phyloP scores from a whole-genome alignment of 768 basidiomycete genomes.

The Thelephora ganbajun region DNA sequence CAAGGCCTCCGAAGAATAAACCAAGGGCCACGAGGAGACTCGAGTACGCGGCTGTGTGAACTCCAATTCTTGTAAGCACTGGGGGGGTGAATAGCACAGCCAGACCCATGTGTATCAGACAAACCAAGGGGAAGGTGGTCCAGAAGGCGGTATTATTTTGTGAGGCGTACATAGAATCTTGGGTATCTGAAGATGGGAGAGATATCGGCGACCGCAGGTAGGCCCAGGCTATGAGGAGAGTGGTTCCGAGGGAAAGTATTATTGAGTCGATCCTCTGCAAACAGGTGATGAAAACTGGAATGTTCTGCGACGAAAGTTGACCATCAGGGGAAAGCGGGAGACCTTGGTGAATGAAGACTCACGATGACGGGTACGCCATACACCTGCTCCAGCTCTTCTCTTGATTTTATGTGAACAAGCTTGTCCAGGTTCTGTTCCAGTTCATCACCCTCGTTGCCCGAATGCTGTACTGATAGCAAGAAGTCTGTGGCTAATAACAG shows the following conservation, averaged over 20 bases:
- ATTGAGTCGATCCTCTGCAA: constrained; percentile 67
- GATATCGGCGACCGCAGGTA: constrained; percentile 45
- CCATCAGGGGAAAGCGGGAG: not conserved
- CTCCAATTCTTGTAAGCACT: constrained; percentile 57
- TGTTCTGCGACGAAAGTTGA: constrained; percentile 28
- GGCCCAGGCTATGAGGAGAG: constrained; percentile 43
- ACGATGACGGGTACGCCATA: constrained; percentile 75
- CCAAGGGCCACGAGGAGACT: constrained; percentile 53
- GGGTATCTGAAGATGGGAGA: constrained; percentile 4
- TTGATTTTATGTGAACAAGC: constrained; percentile 43
- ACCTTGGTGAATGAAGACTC: constrained; percentile 18
- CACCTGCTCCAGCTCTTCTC: constrained; percentile 68
- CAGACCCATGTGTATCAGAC: constrained; percentile 32
- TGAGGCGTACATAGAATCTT: constrained; percentile 9
- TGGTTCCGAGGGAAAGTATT: constrained; percentile 54
- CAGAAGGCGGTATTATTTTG: constrained; percentile 10
- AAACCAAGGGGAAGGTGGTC: constrained; percentile 16
- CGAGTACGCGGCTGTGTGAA: constrained; percentile 65
- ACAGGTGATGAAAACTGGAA: constrained; percentile 68
- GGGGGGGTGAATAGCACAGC: constrained; percentile 52
- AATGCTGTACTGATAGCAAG: not conserved
- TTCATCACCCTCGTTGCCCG: not conserved
- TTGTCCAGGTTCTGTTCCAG: constrained; percentile 28
- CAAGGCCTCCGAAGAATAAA: constrained; percentile 59
- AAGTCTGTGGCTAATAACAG: not conserved